Percentiles rank a stretch among this genome's conserved stretches.
phyloP scores from a whole-genome alignment of 2,329 filamentous ascomycete genomes.

The Tolypocladium ophioglossoides region DNA sequence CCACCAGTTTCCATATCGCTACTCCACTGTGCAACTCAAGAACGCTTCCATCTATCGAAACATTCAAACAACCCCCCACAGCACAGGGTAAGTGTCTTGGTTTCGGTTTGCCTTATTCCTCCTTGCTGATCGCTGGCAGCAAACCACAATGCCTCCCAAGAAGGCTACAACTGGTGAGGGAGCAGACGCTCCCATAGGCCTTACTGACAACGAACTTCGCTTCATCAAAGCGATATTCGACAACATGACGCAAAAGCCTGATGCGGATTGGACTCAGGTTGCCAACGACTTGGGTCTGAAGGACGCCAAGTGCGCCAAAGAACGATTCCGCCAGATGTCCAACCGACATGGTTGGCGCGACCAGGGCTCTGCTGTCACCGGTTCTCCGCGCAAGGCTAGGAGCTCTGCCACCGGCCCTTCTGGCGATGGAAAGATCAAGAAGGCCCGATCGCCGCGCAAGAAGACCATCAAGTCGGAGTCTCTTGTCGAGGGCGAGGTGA shows the following conservation, averaged over 20 bases:
- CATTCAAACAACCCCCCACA: neutral
- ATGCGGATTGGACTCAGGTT: conserved; percentile 29
- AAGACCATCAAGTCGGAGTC: conserved; percentile 12
- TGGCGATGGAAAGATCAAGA: conserved; percentile 17
- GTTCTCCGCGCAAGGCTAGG: conserved; percentile 18
- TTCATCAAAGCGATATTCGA: conserved; percentile 31
- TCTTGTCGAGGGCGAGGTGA: conserved; percentile 3
- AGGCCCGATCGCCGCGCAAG: conserved; percentile 21
- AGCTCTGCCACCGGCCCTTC: conserved; percentile 5
- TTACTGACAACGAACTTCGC: conserved; percentile 24
- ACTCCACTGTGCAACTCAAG: neutral
- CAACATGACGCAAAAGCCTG: conserved; percentile 28
- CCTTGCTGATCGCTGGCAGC: neutral
- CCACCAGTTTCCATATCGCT: neutral
- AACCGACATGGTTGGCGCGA: conserved; percentile 28
- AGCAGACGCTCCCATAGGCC: conserved; percentile 9
- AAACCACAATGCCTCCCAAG: conserved; percentile 21
- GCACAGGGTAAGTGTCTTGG: neutral
- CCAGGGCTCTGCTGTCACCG: conserved; percentile 1
- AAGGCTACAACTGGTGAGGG: conserved; percentile 12
- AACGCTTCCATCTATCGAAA: neutral
- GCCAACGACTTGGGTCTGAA: conserved; percentile 25
- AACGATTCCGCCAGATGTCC: conserved; percentile 29
- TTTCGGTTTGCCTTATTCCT: neutral
- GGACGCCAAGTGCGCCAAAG: conserved; percentile 29